phyloP scores from a whole-genome alignment of 2,329 filamentous ascomycete genomes.

The Pseudogymnoascus sp. region DNA sequence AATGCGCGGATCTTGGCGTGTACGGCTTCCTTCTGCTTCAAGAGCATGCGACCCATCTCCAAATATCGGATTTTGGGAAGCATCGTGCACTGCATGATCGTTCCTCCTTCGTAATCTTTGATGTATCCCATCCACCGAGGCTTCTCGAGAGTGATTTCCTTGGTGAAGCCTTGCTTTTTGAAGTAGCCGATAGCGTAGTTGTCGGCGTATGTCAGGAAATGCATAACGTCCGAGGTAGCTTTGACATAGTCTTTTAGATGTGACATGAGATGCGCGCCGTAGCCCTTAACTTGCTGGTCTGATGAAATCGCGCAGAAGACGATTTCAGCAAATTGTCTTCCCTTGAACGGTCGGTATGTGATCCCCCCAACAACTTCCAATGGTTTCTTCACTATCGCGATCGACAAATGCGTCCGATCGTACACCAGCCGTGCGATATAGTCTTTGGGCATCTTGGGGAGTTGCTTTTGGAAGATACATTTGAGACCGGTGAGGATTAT shows the following conservation, averaged over 20 bases:
- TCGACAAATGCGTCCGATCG: constrained; percentile 89
- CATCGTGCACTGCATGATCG: constrained; percentile 99
- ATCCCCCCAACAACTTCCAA: constrained; percentile 95
- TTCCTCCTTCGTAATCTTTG: constrained; percentile 98
- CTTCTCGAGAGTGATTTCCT: constrained; percentile 88
- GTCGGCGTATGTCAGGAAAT: constrained; percentile 96
- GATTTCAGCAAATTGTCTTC: constrained; percentile 90
- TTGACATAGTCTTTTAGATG: constrained; percentile 98
- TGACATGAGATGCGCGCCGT: constrained; percentile 95
- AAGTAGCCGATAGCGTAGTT: constrained; percentile 99
- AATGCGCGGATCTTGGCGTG: constrained; percentile 91
- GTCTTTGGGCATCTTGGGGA: constrained; percentile 98
- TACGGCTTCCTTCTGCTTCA: constrained; percentile 95
- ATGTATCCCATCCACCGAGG: constrained; percentile 99
- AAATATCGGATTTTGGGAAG: constrained; percentile 90
- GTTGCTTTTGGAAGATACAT: constrained; percentile 95
- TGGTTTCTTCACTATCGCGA: constrained; percentile 95
- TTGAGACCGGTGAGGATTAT: constrained; percentile 95
- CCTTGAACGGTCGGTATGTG: constrained; percentile 90
- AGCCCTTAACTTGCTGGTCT: constrained; percentile 97
- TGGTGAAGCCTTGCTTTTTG: constrained; percentile 98
- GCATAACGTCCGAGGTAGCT: constrained; percentile 92
- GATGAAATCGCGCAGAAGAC: constrained; percentile 97
- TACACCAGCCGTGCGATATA: constrained; percentile 97
- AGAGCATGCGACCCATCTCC: constrained; percentile 82